A percentile compares a stretch with the other conserved stretches of the same genome.
These are phyloP conservation scores for Leishmania lainsoni DNA, from an alignment of 208 protist species.

Conservation along the genomic window DNA sequence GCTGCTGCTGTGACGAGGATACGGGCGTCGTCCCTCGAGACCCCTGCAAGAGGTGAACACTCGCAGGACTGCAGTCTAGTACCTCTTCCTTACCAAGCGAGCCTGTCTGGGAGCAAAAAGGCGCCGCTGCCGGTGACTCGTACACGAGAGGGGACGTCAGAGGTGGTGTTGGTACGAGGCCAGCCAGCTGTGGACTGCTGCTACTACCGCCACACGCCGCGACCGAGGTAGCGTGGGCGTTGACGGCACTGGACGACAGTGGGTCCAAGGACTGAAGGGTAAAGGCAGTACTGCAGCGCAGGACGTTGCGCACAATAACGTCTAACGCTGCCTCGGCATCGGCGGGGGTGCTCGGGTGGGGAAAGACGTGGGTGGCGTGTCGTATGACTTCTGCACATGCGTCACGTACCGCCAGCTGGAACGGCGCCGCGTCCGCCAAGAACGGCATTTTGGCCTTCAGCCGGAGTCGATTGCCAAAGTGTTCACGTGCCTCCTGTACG, in stretches of 20 bases:
- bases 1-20: slow-evolving; percentile 6
- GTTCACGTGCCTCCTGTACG: slow-evolving; percentile 16
- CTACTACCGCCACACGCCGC: slow-evolving; percentile 1
- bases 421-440: slow-evolving; percentile 27
- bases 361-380: slow-evolving; percentile 40
- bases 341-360: slow-evolving; percentile 28
- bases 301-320: slow-evolving; percentile 38
- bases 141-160: background rate
- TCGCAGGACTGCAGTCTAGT: background rate
- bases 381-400: slow-evolving; percentile 50
- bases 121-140: background rate
- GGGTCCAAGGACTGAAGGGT: slow-evolving; percentile 25
- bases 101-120: background rate
- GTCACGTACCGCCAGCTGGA: slow-evolving; percentile 53
- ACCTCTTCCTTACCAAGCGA: background rate
- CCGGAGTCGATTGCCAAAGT: slow-evolving; percentile 20
- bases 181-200: slow-evolving; percentile 4
- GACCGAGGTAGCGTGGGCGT: background rate
- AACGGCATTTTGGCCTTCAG: background rate
- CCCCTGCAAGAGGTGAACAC: background rate
- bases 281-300: slow-evolving; percentile 24
- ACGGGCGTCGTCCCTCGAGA: slow-evolving; percentile 5
- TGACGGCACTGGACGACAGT: slow-evolving; percentile 22
- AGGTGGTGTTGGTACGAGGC: slow-evolving; percentile 9
- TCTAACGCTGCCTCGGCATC: slow-evolving; percentile 46